Base-by-base conservation (phyloP, 2,329 filamentous ascomycete species). In the Teratosphaeria destructans region DNA sequence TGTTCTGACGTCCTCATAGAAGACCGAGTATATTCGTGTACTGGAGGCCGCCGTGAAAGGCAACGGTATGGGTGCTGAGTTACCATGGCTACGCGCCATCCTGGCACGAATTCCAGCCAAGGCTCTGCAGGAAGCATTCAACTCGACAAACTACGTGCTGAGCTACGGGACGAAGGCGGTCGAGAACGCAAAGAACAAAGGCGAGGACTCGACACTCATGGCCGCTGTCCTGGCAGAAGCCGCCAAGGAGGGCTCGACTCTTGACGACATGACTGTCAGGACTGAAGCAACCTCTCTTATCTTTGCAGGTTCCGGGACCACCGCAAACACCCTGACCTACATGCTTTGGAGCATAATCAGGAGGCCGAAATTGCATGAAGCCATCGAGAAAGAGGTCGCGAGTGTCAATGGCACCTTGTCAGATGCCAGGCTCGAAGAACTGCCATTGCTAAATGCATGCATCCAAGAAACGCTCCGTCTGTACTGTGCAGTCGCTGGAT, bases 261-360 rank as follows among this genome's bases (percentile, higher is more conserved):
- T 72, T 11, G 61, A 65, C 34, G 69, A 71, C 54, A 54, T 58
- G 7, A 64, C 71, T 35, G 65, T 71, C 3, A 58, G 63, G n/a
- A 35, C 61, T 19, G 71, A 73, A 55, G 67, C 69, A 0, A 64
- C 57, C 0, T 66, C 61, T 29, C 57, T 72, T 4, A 69, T 72
- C 54, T 61, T 72, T 10, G 71, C 71, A 6, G 71, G 71, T 2
- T 68, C 68, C 11, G 70, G 71, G 32, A 72, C 71, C 3, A 72
- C 70, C 0, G 67, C 69, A 19, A 64, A 68, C 35, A 67, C 67
- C 4, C 39, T 71, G 16, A 71, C 69, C 2, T 72, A 68, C 57
- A 54, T 71, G 2, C 57, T 68, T 14, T 73, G 67, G 66, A 66
- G 65, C 12, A 63, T 73, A 1, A 59, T 70, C 2, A 59, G 59